Percentiles rank a stretch among this genome's conserved stretches.
Evolutionary conservation across 441 rosid species (phyloP).

Genomic region (Isatis lusitanica): DNA sequence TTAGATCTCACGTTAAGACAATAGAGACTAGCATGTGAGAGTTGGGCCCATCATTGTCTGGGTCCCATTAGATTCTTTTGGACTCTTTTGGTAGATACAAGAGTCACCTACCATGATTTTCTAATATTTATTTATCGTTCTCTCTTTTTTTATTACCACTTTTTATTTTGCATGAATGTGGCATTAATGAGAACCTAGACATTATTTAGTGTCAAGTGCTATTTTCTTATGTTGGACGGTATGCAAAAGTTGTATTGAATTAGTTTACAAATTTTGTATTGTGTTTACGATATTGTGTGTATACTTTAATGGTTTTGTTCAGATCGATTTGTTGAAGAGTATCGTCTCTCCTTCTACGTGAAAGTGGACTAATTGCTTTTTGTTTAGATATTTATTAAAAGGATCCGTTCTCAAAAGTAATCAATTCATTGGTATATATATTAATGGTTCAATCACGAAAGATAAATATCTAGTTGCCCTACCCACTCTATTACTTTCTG

Average conservation of each 20-base stretch:
- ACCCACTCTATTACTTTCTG: conserved; percentile 15
- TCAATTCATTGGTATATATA: background rate
- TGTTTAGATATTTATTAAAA: background rate
- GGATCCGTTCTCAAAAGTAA: background rate
- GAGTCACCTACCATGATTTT: conserved; percentile 14
- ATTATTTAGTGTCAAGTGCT: background rate
- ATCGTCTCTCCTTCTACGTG: background rate
- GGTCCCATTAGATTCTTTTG: conserved; percentile 24
- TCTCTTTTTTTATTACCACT: background rate
- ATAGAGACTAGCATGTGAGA: conserved; percentile 17
- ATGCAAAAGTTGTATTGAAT: conserved; percentile 14
- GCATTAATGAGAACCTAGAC: conserved; percentile 1
- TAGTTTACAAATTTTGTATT: background rate
- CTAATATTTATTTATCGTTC: background rate
- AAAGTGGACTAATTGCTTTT: conserved; percentile 10
- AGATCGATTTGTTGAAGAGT: conserved; percentile 1
- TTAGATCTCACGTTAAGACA: conserved; percentile 19
- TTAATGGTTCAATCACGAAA: background rate
- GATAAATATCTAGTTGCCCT: conserved; percentile 13
- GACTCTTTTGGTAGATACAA: conserved; percentile 31
- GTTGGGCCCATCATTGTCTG: background rate
- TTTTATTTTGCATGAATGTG: conserved; percentile 33
- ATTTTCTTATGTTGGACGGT: conserved; percentile 19
- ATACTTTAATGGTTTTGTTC: background rate
- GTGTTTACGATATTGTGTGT: background rate